Base-by-base conservation (phyloP, 768 basidiomycete species). In the Coprinopsis sp. region DNA sequence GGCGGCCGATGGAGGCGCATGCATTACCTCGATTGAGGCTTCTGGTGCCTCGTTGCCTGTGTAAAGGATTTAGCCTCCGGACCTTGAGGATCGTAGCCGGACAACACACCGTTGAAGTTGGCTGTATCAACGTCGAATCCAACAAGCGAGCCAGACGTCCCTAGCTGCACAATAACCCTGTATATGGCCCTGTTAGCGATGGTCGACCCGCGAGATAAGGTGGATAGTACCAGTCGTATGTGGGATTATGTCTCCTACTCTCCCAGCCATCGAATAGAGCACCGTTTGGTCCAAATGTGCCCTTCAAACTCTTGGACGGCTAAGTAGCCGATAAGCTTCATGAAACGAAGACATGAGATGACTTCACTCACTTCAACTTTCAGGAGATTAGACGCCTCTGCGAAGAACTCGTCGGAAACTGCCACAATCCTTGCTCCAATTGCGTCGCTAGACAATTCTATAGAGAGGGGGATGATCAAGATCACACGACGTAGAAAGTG, bases 191-290 rank as follows among this genome's bases (percentile, higher is more conserved):
- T 13, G 40, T 47, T 38, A 22, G 10, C 6, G 19, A 24, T n/a
- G 12, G 27, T 14, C 27, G 13, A 44, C 8, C 38, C n/a, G 22
- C 7, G 28, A 22, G 43, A 22, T 30, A 30, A 28, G 27, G 18
- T 21, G 13, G 28, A 14, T 18, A 31, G 14, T 54, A 91, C 95
- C 96, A 98, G 63, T 99, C 96, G 57, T 83, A 79, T 2, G 74
- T 59, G 1, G 87, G 81, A 64, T 96, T 97, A 64, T 99, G 96
- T 54, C 96, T 70, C 33, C 92, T 72, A 22, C 76, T 78, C 64
- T 99, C 96, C 96, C 96, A 99, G 44, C 94, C 96, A 53, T 85
- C 90, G 64, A 76, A 98, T 19, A 97, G 66, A 0, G 95, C 95
- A 19, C 96, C 96, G 33, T 93, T 95, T 2, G 92, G 89, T 6